Base-by-base conservation (phyloP, 148 eudicot species). In the Amaranthus palmeri region DNA sequence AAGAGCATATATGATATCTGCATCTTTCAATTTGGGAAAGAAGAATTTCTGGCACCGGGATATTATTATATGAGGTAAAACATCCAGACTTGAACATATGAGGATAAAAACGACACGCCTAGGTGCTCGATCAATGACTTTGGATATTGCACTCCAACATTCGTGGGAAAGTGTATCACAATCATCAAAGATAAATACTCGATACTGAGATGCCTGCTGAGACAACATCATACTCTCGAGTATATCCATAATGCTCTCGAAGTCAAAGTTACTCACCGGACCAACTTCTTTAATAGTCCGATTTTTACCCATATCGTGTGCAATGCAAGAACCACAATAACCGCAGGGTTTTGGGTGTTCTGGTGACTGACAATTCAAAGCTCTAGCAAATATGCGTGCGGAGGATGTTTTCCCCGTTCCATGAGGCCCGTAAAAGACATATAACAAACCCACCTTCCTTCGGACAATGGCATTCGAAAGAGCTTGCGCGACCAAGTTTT, bases 41-140 rank as follows among this genome's bases (percentile, higher is more conserved):
- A 88, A 91, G 83, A 95, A 91, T 69, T 90, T 95, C 86, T 90
- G 97, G 79, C 99, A 95, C 87, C 97, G 89, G 61, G 97, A 89
- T 79, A 88, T 83, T 76, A 95, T 82, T 60, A 85, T 80, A 78
- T 92, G 97, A 62, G 99, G 99, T 81, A 95, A 78, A 71, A 84
- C 88, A 82, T 92, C 97, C 75, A 95, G 89, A 81, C 88, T 88
- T 5, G 96, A 95, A 85, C 90, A 77, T 64, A 91, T 84, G 76
- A 93, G 88, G 72, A 95, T 78, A 73, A 95, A 88, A 75, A 95
- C 96, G 69, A 95, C 83, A 61, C 86, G 88, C 74, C 93, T 88
- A 9, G 97, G 96, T 72, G 93, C 87, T 72, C 89, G 91, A 73
- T 95, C 97, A 70, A 89, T 84, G 72, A 88, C 86, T 85, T 95